Evolutionary conservation across 352 stramenopile species (phyloP), one percentile per base, ranked within the genome.

Genomic region (Ochromonadaceae sp.): DNA sequence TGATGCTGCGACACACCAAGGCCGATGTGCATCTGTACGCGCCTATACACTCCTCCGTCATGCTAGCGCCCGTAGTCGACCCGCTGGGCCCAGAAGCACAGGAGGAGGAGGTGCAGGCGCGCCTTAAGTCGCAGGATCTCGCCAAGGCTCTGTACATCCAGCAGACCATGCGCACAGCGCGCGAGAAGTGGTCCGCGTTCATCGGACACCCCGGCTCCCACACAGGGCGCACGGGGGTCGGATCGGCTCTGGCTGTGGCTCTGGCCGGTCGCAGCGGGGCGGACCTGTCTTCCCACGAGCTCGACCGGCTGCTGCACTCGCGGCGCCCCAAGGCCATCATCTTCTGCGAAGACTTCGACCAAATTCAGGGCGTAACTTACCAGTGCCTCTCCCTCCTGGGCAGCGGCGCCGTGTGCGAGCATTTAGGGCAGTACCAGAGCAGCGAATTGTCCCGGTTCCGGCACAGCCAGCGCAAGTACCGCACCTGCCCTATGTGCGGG

Each of bases 1-100:
- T 95, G 22, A 96, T 96, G 90, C 79, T 96, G 41, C 78, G 91
- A 1, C 90, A 98, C 65, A 94, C 87, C 2, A 96, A 96, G 65
- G 66, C 77, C 4, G 90, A 91, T 12, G 77, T 96, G 17, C 43
- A 72, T 34, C 72, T 83, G 12, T 77, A 74, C 39, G 68, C 67
- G 32, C 74, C 77, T 30, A 67, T 79, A 15, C 59, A 76, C 65
- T 35, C 58, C 38, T 67, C 39, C 26, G 73, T 81, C 17, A 49
- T 65, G 2, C 15, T 80, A 39, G 61, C 57, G 26, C 44, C 71
- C 20, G 30, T 76, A 28, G n/a, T n/a, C 26, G 73, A 79, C 17
- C 44, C 65, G 2, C 15, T 80, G 40, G 61, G 58, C 26, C 44
- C 71, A 20, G 30, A 76, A 28, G n/a, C 52, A 3, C 41, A 74